Percentiles rank a stretch among this genome's conserved stretches.
Evolutionary conservation across 139 green algal genomes (phyloP).

Genomic region (Mychonastes homosphaera): DNA sequence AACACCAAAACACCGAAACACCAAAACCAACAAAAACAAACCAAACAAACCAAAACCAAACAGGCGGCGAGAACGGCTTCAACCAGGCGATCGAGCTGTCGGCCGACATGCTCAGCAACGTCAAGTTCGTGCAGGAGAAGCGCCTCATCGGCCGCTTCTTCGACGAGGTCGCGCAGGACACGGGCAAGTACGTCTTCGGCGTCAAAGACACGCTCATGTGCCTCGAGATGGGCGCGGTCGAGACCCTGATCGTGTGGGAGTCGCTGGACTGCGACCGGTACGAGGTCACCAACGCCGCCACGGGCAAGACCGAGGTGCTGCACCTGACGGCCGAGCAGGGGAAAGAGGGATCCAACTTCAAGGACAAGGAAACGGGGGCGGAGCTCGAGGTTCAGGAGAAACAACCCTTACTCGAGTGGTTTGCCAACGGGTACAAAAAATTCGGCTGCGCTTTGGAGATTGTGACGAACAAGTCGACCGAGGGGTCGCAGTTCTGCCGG

Average conservation of each 20-base stretch:
- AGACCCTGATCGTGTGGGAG: conserved; percentile 98
- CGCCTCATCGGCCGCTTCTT: conserved; percentile 88
- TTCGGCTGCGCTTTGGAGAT: conserved; percentile 97
- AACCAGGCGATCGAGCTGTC: conserved; percentile 97
- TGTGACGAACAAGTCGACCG: conserved; percentile 88
- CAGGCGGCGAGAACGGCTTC: conserved; percentile 96
- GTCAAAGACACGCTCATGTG: conserved; percentile 89
- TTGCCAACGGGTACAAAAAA: conserved; percentile 97
- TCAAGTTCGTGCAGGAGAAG: conserved; percentile 99
- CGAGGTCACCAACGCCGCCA: conserved; percentile 59
- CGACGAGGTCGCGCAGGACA: conserved; percentile 91
- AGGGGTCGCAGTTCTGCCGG: conserved; percentile 94
- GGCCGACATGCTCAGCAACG: conserved; percentile 88
- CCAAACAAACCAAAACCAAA: too few relatives aligned
- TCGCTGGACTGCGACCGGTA: conserved; percentile 68
- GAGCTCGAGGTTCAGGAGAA: conserved; percentile 91
- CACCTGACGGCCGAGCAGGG: conserved; percentile 80
- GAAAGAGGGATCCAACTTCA: conserved; percentile 61
- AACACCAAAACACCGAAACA: too few relatives aligned
- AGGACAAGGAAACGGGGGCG: conserved; percentile 69
- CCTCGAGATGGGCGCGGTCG: conserved; percentile 98
- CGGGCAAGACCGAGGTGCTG: conserved; percentile 59
- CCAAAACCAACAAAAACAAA: too few relatives aligned
- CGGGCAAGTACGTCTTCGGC: conserved; percentile 81
- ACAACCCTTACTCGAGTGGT: conserved; percentile 89